These are phyloP conservation scores for Syzygium syzygioides DNA, from an alignment of 441 rosid genomes.

Conservation along the genomic window DNA sequence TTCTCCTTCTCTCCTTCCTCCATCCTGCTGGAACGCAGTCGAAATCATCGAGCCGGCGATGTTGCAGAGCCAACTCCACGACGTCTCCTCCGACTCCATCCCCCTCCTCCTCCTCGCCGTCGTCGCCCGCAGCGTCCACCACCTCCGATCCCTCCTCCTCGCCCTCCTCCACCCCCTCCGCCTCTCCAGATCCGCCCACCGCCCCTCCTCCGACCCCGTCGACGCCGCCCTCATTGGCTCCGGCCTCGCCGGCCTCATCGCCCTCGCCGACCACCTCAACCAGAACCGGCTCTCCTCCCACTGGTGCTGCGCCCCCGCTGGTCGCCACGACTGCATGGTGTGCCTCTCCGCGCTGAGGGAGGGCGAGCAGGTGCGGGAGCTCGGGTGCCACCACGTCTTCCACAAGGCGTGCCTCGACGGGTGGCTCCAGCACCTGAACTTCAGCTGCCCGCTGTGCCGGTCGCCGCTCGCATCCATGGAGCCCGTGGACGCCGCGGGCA, in stretches of 20 bases:
- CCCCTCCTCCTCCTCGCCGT: constrained; percentile 8
- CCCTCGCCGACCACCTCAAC: constrained; percentile 1
- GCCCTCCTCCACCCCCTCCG: background rate
- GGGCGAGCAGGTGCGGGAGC: constrained; percentile 3
- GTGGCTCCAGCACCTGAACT: background rate
- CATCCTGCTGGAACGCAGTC: background rate
- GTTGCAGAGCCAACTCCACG: constrained; percentile 57
- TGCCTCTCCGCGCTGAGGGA: background rate
- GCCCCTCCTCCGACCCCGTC: background rate
- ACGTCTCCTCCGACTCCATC: constrained; percentile 50
- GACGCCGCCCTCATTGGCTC: background rate
- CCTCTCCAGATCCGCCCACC: background rate
- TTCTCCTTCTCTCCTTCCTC: background rate
- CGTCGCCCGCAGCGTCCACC: background rate
- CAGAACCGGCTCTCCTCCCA: background rate
- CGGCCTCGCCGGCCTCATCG: constrained; percentile 2
- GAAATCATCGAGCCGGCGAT: constrained; percentile 28
- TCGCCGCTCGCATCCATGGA: background rate
- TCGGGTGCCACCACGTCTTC: constrained; percentile 3
- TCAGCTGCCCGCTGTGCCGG: background rate
- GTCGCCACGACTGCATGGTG: background rate
- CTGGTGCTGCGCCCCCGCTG: background rate
- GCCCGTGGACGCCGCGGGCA: background rate
- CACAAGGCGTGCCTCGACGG: constrained; percentile 1
- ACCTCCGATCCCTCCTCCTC: background rate